These are phyloP conservation scores for Gastrolobium villosum DNA, from an alignment of 306 rosid genomes.

Conservation along the genomic window DNA sequence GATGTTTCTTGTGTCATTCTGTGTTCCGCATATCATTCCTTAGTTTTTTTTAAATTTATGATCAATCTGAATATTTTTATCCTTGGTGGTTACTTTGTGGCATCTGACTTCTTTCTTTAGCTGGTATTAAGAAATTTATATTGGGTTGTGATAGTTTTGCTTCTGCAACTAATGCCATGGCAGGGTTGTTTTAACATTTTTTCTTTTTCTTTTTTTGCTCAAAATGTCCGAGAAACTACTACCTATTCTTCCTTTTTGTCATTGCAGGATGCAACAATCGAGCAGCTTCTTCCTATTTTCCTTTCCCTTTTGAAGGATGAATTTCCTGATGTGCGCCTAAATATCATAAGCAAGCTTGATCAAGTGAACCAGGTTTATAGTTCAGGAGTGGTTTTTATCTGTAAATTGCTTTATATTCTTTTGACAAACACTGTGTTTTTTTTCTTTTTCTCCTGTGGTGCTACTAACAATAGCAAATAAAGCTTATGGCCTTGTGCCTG, in stretches of 20 bases:
- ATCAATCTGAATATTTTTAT: background rate
- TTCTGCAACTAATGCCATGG: background rate
- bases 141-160: background rate
- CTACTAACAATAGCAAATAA: background rate
- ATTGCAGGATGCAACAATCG: slow-evolving; percentile 83
- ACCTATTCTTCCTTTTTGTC: slow-evolving; percentile 29
- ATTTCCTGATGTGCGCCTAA: slow-evolving; percentile 90
- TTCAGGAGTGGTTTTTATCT: slow-evolving; percentile 23
- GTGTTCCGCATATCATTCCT: background rate
- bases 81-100: slow-evolving; percentile 3
- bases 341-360: slow-evolving; percentile 92
- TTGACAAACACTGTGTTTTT: background rate
- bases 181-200: background rate
- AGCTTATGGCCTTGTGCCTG: background rate
- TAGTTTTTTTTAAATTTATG: background rate
- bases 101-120: background rate
- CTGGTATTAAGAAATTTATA: background rate
- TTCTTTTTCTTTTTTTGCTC: background rate
- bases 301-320: slow-evolving; percentile 92
- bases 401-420: background rate
- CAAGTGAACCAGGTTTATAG: slow-evolving; percentile 86
- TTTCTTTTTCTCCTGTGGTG: background rate
- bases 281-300: slow-evolving; percentile 91
- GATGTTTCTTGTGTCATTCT: background rate
- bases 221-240: background rate